Evolutionary conservation across 192 early-diverging fungal genomes (phyloP), one percentile per base, ranked within the genome.

Genomic region (Geranomyces michiganensis): DNA sequence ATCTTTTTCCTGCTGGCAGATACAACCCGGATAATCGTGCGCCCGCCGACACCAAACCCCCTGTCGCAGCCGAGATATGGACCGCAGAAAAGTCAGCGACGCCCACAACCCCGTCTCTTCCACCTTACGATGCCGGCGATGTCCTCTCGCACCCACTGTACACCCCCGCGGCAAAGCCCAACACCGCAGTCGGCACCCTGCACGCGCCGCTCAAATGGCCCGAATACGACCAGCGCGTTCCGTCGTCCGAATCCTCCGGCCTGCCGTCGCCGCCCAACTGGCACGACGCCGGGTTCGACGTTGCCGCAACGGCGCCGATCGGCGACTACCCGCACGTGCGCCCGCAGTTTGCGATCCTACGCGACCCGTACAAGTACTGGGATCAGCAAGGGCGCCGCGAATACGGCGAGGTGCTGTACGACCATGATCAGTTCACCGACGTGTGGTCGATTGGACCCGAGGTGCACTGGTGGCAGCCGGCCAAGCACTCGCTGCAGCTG

Each of bases 331-430:
- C 84, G 14, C 73, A 73, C 58, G 64, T 81, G 47, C 62, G 72
- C 17, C 70, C 66, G 27, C 80, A 82, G 68, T 86, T 36, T 19
- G 73, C 81, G 13, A 59, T 76, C 47, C 68, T 86, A 32, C 80
- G 71, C 45, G 79, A 86, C 53, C 82, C 84, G 13, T 79, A 68
- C 71, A 72, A 72, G 67, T 84, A 86, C 75, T 86, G 84, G 84
- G 84, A 86, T 71, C 71, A 79, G 68, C 84, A 86, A 76, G 82
- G 78, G 17, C 70, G 81, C 8, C 51, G 84, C 26, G 74, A 86
- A 47, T 86, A 82, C 63, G 84, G 84, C 26, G 84, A 86, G 36
- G 64, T 86, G 19, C 26, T 84, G 22, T 56, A 79, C 26, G 79
- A 79, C 61, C 72, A 82, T 47, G 81, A 79, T 46, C 65, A 78